phyloP scores from a whole-genome alignment of 2,329 filamentous ascomycete species.

The Cladosporium oxysporum region DNA sequence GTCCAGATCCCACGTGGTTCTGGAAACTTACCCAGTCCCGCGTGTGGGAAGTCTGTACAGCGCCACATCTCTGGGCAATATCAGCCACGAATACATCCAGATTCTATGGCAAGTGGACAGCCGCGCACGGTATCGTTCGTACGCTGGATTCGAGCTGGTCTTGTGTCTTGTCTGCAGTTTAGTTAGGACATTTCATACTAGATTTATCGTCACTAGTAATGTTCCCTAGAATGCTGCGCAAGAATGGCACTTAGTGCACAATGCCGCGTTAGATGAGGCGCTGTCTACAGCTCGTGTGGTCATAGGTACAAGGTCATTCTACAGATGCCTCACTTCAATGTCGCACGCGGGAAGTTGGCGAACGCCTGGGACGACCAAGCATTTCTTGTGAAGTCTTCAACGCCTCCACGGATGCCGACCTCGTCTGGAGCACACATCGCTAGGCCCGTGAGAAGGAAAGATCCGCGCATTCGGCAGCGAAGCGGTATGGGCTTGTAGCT shows the following conservation, averaged over 20 bases:
- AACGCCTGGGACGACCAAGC: neutral
- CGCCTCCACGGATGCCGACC: neutral
- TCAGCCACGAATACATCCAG: neutral
- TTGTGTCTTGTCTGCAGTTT: neutral
- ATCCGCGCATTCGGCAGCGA: neutral
- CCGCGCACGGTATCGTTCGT: neutral
- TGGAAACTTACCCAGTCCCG: constrained; percentile 2
- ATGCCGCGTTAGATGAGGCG: neutral
- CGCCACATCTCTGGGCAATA: constrained; percentile 3
- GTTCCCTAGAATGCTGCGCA: neutral
- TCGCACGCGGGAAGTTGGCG: neutral
- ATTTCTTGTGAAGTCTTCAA: constrained; percentile 1
- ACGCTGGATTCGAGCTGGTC: neutral
- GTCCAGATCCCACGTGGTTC: constrained; percentile 16
- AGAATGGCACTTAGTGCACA: neutral
- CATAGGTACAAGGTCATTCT: neutral
- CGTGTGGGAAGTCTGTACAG: constrained; percentile 7
- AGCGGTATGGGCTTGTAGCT: neutral
- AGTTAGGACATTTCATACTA: neutral
- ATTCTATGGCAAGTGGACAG: neutral
- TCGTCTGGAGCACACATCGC: neutral
- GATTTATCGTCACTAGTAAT: neutral
- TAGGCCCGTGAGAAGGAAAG: neutral
- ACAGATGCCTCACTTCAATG: neutral
- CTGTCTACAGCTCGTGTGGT: neutral